A percentile compares a stretch with the other conserved stretches of the same genome.
These are phyloP conservation scores for Exophiala alcalophila DNA, from an alignment of 2,329 filamentous ascomycete genomes.

Conservation along the genomic window DNA sequence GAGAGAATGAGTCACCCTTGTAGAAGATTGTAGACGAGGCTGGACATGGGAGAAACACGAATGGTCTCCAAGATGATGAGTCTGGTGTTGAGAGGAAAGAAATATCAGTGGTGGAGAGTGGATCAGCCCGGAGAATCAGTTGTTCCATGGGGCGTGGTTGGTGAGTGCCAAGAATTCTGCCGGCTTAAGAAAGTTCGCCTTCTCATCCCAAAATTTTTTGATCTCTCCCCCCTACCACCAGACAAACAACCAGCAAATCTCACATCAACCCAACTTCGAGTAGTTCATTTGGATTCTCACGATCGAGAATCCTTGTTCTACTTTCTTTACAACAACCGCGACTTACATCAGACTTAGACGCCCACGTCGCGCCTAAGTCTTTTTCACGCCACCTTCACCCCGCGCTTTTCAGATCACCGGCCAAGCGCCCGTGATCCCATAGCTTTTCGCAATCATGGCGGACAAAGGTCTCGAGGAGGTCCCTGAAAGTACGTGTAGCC, in stretches of 20 bases:
- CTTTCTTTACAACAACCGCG: conserved; percentile 10
- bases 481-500: conserved; percentile 73
- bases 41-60: conserved; percentile 9
- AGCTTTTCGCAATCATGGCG: conserved; percentile 88
- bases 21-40: conserved; percentile 17
- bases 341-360: conserved; percentile 21
- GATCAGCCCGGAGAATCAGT: no score
- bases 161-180: no score
- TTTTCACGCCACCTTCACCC: conserved; percentile 27
- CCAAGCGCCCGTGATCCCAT: conserved; percentile 68
- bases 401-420: conserved; percentile 60
- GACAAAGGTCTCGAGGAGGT: conserved; percentile 98
- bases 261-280: conserved; percentile 13
- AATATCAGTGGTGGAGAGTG: no score
- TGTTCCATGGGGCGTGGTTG: no score
- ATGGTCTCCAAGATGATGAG: no score
- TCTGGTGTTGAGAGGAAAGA: no score
- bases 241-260: conserved; percentile 13
- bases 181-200: no score
- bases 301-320: conserved; percentile 25
- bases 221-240: conserved; percentile 11
- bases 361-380: conserved; percentile 21
- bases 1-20: conserved; percentile 4
- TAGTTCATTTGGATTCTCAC: conserved; percentile 29
- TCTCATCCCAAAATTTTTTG: conserved; percentile 22